These are phyloP conservation scores for Pichia rugopelliculosa DNA, from an alignment of 805 yeast genomes.

Conservation along the genomic window DNA sequence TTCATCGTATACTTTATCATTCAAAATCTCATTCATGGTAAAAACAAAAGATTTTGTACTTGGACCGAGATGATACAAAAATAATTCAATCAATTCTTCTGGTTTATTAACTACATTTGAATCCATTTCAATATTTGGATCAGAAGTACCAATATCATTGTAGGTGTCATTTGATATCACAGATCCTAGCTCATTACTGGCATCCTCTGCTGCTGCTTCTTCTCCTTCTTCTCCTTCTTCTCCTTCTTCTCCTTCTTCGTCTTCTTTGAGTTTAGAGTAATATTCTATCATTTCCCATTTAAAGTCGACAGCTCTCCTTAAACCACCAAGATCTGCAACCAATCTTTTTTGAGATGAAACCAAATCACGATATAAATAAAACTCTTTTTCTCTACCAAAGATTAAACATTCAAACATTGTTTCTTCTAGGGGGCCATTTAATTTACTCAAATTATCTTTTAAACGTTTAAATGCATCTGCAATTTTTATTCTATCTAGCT, in stretches of 20 bases:
- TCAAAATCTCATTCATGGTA: slow-evolving; percentile 55
- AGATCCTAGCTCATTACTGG: neutral
- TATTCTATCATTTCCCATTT: slow-evolving; percentile 43
- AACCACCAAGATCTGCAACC: slow-evolving; percentile 55
- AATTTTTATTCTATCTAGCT: slow-evolving; percentile 4
- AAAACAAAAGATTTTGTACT: slow-evolving; percentile 59
- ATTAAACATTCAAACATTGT: slow-evolving; percentile 52
- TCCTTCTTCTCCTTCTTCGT: neutral
- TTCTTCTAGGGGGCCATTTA: slow-evolving; percentile 44
- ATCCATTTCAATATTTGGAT: slow-evolving; percentile 20
- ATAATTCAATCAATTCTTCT: slow-evolving; percentile 52
- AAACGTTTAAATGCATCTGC: slow-evolving; percentile 31
- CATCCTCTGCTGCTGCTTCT: too few relatives aligned
- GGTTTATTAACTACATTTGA: slow-evolving; percentile 23
- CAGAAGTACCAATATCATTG: slow-evolving; percentile 8
- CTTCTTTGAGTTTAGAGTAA: neutral
- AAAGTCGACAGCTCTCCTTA: slow-evolving; percentile 61
- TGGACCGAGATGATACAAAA: slow-evolving; percentile 64
- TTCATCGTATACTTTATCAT: slow-evolving; percentile 49
- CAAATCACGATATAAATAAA: slow-evolving; percentile 34
- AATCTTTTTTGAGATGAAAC: slow-evolving; percentile 47
- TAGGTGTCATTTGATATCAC: neutral
- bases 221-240: neutral
- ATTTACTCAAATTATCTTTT: slow-evolving; percentile 31
- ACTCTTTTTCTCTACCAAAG: slow-evolving; percentile 51